Percentiles rank a stretch among this genome's conserved stretches.
Evolutionary conservation across 1,139 yeast genomes (phyloP).

Genomic region (Lodderomyces oxycetoniae): DNA sequence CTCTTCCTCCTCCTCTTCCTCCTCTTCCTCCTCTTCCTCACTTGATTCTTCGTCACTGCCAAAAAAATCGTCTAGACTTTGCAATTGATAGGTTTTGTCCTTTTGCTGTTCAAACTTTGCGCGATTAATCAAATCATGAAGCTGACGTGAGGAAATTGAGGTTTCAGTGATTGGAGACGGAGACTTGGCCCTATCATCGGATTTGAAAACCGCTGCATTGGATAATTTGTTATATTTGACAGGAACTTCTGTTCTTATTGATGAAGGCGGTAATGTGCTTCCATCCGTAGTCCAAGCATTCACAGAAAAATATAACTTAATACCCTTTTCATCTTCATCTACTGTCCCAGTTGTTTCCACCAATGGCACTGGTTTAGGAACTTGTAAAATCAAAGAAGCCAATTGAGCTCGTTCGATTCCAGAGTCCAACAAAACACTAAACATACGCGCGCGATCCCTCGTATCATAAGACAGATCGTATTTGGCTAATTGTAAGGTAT

Average conservation of each 20-base stretch:
- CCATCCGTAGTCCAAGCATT: slow-evolving; percentile 34
- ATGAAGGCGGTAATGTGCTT: slow-evolving; percentile 27
- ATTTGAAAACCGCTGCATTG: slow-evolving; percentile 15
- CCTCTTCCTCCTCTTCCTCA: slow-evolving; percentile 24
- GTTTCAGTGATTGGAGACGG: slow-evolving; percentile 20
- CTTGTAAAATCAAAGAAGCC: slow-evolving; percentile 75
- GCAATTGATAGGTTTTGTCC: slow-evolving; percentile 47
- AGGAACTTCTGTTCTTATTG: slow-evolving; percentile 33
- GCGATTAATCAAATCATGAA: slow-evolving; percentile 1
- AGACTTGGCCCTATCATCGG: slow-evolving; percentile 17
- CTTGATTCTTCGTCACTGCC: slow-evolving; percentile 45
- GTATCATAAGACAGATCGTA: slow-evolving; percentile 76
- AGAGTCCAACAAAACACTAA: slow-evolving; percentile 46
- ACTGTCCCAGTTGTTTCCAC: slow-evolving; percentile 1
- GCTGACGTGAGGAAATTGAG: slow-evolving; percentile 25
- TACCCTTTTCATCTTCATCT: slow-evolving; percentile 16
- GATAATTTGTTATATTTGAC: slow-evolving; percentile 24
- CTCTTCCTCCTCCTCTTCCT: slow-evolving; percentile 18
- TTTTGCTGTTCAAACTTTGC: slow-evolving; percentile 8
- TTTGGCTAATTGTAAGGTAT: slow-evolving; percentile 60
- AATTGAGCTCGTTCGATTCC: slow-evolving; percentile 44
- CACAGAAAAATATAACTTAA: slow-evolving; percentile 23
- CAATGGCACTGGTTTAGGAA: slow-evolving; percentile 67
- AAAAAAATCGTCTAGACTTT: slow-evolving; percentile 82
- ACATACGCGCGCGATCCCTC: slow-evolving; percentile 79